Evolutionary conservation across 83 land plant species (phyloP).

Genomic region (Picea abies): DNA sequence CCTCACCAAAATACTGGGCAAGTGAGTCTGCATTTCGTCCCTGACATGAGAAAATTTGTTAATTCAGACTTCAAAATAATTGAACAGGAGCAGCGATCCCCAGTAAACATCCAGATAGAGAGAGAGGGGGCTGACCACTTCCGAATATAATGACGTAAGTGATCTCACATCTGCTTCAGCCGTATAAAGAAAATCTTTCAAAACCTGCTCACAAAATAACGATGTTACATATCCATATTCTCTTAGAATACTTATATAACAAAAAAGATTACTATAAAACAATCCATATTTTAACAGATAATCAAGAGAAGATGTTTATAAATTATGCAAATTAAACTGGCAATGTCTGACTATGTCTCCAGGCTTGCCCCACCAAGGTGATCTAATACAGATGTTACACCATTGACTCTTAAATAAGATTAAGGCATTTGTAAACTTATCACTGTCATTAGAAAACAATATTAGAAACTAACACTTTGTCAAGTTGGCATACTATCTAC

Average conservation of each 20-base stretch:
- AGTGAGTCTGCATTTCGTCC: constrained; percentile 87
- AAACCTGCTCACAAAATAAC: constrained; percentile 36
- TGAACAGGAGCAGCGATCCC: neutral
- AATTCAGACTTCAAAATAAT: neutral
- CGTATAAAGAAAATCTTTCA: constrained; percentile 75
- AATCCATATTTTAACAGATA: neutral
- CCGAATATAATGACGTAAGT: constrained; percentile 69
- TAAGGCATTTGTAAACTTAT: neutral
- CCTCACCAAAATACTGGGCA: constrained; percentile 86
- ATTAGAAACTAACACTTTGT: too few species aligned
- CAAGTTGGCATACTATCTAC: too few species aligned
- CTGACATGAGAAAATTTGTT: constrained; percentile 30
- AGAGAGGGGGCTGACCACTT: constrained; percentile 64
- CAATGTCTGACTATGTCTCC: neutral
- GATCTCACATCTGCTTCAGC: constrained; percentile 91
- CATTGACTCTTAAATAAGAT: too few species aligned
- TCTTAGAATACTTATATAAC: neutral
- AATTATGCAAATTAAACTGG: neutral
- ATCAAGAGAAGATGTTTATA: neutral
- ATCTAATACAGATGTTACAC: neutral
- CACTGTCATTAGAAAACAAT: neutral
- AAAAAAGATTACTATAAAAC: neutral
- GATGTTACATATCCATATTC: constrained; percentile 3
- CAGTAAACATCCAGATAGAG: neutral
- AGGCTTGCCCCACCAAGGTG: neutral